Base-by-base conservation (phyloP, 305 asterid species). In the Plantago rigida region DNA sequence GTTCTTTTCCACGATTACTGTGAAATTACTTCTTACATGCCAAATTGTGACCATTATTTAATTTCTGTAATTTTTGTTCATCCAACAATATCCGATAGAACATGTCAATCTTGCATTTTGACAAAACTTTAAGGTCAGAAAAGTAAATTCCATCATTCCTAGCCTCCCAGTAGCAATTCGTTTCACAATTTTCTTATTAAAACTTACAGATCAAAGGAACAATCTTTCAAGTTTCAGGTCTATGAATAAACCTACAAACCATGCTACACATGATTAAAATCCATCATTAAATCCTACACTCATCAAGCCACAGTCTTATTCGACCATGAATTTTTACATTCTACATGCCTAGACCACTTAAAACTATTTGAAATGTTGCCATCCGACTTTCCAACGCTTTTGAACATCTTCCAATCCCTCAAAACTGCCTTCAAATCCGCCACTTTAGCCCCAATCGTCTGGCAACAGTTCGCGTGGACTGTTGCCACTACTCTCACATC, bases 401-500 rank as follows among this genome's bases (percentile, higher is more conserved):
- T 81, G 29, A 62, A 82, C 28, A 69, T 65, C 71, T 75, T 81
- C 94, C 96, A 88, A 64, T 86, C 95, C 49, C 59, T 68, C 36
- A 86, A 19, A 14, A 79, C 88, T 0, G 51, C 65, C 69, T 73
- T 79, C 66, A 85, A 59, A 60, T 85, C 95, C 5, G 45, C 63
- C 12, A 85, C 71, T 68, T 87, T 87, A 0, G 94, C 92, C 9
- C 29, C 13, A 13, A 87, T 84, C 26, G 81, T 75, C 56, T 72
- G 71, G 54, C 96, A 87, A 47, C 96, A 84, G 57, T 84, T 87
- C 29, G 96, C 91, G n/a, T 84, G 96, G 47, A 87, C 81, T 0
- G 91, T 87, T 4, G 57, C 62, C 31, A 83, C 94, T 0, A 4
- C 36, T 5, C 50, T 26, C 1, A 74, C 67, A 28, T 79, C 74